phyloP scores from a whole-genome alignment of 371 early-diverging fungal species.

The Entomophthora muscae region DNA sequence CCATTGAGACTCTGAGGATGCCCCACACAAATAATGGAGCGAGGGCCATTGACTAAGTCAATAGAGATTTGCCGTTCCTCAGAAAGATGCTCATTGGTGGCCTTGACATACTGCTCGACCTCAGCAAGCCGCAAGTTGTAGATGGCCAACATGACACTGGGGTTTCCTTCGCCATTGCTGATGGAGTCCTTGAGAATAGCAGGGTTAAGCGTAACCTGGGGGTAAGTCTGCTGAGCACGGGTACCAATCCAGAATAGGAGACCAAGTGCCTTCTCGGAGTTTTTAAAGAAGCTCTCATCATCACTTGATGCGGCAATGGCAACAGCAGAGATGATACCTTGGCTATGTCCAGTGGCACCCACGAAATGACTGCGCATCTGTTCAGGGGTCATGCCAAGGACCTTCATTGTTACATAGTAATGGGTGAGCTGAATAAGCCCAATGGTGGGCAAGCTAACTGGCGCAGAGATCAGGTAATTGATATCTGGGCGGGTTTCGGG shows the following conservation, averaged over 20 bases:
- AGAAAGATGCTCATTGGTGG: too few relatives aligned
- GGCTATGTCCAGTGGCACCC: too few relatives aligned
- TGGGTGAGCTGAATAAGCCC: conserved; percentile 73
- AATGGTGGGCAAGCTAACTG: conserved; percentile 76
- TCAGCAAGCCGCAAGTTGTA: conserved; percentile 55
- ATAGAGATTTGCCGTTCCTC: conserved; percentile 58
- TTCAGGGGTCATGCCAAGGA: conserved; percentile 23
- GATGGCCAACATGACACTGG: too few relatives aligned
- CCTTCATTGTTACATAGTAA: conserved; percentile 63
- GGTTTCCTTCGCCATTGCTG: too few relatives aligned
- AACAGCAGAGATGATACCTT: too few relatives aligned
- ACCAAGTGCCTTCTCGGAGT: conserved; percentile 72
- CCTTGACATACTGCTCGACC: conserved; percentile 65
- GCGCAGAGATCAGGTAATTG: conserved; percentile 62
- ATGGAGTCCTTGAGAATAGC: too few relatives aligned
- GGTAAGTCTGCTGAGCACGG: conserved; percentile 71
- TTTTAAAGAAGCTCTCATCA: conserved; percentile 57
- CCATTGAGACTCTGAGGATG: conserved; percentile 80
- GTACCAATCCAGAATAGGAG: conserved; percentile 84
- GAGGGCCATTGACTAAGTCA: too few relatives aligned
- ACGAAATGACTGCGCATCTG: conserved; percentile 24
- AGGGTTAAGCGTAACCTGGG: conserved; percentile 71
- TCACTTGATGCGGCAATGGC: conserved; percentile 74
- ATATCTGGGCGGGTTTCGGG: conserved; percentile 67
- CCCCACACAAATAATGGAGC: conserved; percentile 65